phyloP scores from a whole-genome alignment of 2,329 filamentous ascomycete genomes.

The Periglandula ipomoeae region DNA sequence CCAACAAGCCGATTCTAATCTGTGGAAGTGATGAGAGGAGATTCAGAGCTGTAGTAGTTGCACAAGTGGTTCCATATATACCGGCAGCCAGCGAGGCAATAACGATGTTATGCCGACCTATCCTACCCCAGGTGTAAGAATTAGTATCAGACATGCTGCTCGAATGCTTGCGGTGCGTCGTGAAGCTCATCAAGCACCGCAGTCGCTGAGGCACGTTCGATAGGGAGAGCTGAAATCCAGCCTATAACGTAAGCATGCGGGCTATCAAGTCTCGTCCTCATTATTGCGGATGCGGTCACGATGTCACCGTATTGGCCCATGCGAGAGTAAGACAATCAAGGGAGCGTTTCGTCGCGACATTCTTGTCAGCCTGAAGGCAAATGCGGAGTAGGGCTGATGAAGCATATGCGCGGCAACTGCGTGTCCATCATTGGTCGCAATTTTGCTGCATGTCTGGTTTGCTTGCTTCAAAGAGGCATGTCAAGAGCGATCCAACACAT shows the following conservation, averaged over 20 bases:
- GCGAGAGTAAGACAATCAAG: too few species aligned
- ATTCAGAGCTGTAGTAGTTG: constrained; percentile 8
- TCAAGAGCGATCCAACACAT: too few species aligned
- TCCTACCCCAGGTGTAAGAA: constrained; percentile 16
- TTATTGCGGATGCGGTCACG: too few species aligned
- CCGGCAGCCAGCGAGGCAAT: constrained; percentile 16
- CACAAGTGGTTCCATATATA: constrained; percentile 8
- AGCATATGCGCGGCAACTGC: too few species aligned
- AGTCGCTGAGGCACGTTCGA: constrained; percentile 8
- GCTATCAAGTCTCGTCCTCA: constrained; percentile 1
- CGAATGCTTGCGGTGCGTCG: constrained; percentile 5
- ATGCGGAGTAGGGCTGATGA: too few species aligned
- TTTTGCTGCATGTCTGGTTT: too few species aligned
- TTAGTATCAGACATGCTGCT: constrained; percentile 14
- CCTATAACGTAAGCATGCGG: constrained; percentile 13
- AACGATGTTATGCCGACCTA: constrained; percentile 18
- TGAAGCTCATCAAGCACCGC: constrained; percentile 18
- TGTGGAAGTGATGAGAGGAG: constrained; percentile 12
- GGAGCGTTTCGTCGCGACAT: too few species aligned
- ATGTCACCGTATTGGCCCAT: too few species aligned
- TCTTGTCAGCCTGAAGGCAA: too few species aligned
- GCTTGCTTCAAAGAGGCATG: too few species aligned
- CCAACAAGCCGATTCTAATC: constrained; percentile 6
- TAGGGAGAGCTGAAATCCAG: constrained; percentile 16
- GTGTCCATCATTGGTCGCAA: too few species aligned